Base-by-base conservation (phyloP, 2,329 filamentous ascomycete genomes). In the Pseudocercospora macadamiae region DNA sequence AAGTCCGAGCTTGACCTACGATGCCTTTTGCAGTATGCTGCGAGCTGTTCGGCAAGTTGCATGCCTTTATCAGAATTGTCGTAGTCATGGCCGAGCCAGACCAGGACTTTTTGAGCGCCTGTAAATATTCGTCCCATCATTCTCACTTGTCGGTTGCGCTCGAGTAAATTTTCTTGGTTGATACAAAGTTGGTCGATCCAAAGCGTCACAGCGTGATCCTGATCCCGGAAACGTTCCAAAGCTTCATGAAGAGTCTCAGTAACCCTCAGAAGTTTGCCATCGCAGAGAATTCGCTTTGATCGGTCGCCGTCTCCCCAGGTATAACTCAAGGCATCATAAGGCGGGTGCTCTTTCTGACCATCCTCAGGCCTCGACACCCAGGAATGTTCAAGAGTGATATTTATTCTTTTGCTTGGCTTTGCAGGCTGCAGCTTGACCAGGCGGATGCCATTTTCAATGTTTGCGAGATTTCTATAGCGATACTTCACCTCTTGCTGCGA, bases 111-210 rank as follows among this genome's bases (percentile, higher is more conserved):
- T 26, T 62, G 52, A 3, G 70, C 71, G 9, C 60, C 56, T 21
- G 59, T 63, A 57, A 71, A 73, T 53, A 73, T 72, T 3, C 70
- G 55, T 9, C 70, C 66, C 70, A 72, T 72, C 61, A 70, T 62
- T 25, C 64, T 54, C 6, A 72, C 71, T 32, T 73, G 70, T n/a
- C 66, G 60, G 47, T 68, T 70, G 6, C 68, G 63, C 59, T 73
- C 71, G 10, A 57, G 60, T 10, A 64, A 32, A 4, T 66, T 60
- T 4, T 68, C 64, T 54, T 72, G 70, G 49, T 67, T 68, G 36
- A 72, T 71, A 34, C 70, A 72, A 47, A 71, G 65, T 54, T 68
- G 68, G 54, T 73, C 70, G 18, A 72, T 66, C 68, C 70, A 73
- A 2, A 73, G 55, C 0, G 62, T 64, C 3, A 66, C 53, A 3